Conservation (phyloP, 257 asterid genomes). For the Lavandula angustifolia region DNA sequence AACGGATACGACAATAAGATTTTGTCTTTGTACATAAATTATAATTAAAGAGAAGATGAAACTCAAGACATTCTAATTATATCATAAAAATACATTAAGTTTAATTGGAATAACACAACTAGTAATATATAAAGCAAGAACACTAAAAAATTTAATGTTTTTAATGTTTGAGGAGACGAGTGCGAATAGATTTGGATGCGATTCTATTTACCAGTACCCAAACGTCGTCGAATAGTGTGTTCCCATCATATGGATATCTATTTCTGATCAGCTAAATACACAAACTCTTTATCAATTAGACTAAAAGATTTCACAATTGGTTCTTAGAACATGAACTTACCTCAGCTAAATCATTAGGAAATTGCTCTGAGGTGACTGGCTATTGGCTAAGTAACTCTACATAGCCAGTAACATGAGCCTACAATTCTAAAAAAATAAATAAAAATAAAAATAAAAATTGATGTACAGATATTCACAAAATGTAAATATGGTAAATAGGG, state of each 20-base stretch:
- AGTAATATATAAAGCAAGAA: no score
- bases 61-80: no score
- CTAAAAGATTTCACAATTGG: not conserved
- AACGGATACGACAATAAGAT: no score
- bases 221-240: conserved; percentile 75
- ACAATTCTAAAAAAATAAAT: not conserved
- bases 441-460: no score
- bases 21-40: no score
- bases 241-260: conserved; percentile 70
- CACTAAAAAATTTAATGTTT: no score
- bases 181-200: conserved; percentile 13
- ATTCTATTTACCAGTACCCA: conserved; percentile 47
- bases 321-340: conserved; percentile 39
- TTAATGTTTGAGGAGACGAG: conserved; percentile 4
- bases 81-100: no score
- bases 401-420: conserved; percentile 77
- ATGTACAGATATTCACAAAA: no score
- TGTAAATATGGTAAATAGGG: no score
- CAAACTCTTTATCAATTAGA: conserved; percentile 7
- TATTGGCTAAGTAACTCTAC: conserved; percentile 80
- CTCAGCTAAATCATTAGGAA: conserved; percentile 83
- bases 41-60: no score
- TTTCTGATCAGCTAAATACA: conserved; percentile 63
- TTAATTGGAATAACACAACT: no score
- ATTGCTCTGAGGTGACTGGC: conserved; percentile 79